Conservation (phyloP, 139 green algal species). For the Chlorella sp. region DNA sequence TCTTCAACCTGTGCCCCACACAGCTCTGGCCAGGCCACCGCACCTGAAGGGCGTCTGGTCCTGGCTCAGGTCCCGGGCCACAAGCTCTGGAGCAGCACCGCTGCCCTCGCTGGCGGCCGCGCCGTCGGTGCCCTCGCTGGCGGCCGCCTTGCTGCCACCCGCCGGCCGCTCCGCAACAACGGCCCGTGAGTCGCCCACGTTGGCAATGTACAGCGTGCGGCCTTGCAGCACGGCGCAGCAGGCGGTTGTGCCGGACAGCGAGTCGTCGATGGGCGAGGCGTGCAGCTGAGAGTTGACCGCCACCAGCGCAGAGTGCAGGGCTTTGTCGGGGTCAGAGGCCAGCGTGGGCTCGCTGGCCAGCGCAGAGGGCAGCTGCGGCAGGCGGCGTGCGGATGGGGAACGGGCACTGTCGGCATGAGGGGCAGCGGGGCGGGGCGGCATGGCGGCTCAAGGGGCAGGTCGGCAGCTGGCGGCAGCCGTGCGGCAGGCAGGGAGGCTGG, state of each 20-base stretch:
- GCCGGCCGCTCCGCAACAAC: slow-evolving; percentile 61
- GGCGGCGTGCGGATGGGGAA: no score
- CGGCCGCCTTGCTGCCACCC: no score
- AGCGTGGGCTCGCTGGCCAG: neutral
- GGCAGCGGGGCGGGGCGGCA: no score
- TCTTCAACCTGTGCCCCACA: no score
- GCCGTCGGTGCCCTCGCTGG: no score
- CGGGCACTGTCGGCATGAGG: no score
- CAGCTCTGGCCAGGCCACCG: neutral
- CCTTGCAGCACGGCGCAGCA: slow-evolving; percentile 74
- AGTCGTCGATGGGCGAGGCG: slow-evolving; percentile 62
- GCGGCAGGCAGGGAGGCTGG: neutral
- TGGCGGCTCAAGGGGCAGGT: no score
- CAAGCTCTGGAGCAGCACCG: slow-evolving; percentile 41
- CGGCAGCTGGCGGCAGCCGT: no score
- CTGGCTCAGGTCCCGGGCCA: slow-evolving; percentile 56
- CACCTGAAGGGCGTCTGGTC: slow-evolving; percentile 90
- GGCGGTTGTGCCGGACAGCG: slow-evolving; percentile 88
- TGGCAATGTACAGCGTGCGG: slow-evolving; percentile 78
- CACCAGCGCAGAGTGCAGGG: slow-evolving; percentile 72
- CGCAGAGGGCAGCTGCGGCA: neutral
- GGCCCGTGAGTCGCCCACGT: slow-evolving; percentile 93
- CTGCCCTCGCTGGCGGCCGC: slow-evolving; percentile 27
- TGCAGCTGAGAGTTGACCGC: slow-evolving; percentile 85
- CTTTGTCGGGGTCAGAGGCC: slow-evolving; percentile 35